phyloP scores from a whole-genome alignment of 1,284 basidiomycete species.

The Papiliotrema nemorosa region DNA sequence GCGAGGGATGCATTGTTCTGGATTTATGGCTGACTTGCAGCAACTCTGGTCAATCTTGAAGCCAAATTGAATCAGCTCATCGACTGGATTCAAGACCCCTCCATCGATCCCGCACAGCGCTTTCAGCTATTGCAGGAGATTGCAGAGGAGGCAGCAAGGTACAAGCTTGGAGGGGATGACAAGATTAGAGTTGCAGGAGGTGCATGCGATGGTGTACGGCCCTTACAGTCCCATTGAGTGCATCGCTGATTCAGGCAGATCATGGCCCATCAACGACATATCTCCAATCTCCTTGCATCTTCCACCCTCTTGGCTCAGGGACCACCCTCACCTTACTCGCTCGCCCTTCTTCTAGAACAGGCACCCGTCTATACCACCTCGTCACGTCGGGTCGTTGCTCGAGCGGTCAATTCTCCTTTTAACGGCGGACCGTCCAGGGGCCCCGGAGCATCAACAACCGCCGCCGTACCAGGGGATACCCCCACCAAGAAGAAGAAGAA shows the following conservation, averaged over 20 bases:
- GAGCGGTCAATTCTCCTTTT: slow-evolving; percentile 42
- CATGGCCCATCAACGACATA: slow-evolving; percentile 66
- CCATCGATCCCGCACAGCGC: slow-evolving; percentile 68
- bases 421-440: slow-evolving; percentile 8
- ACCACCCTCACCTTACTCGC: slow-evolving; percentile 52
- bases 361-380: slow-evolving; percentile 56
- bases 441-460: slow-evolving; percentile 4
- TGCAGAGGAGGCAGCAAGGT: slow-evolving; percentile 83
- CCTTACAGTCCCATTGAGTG: background rate
- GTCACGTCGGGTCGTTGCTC: slow-evolving; percentile 29
- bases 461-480: slow-evolving; percentile 18
- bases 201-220: slow-evolving; percentile 74
- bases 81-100: slow-evolving; percentile 66
- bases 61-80: slow-evolving; percentile 71
- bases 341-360: slow-evolving; percentile 61
- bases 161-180: slow-evolving; percentile 96
- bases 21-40: slow-evolving; percentile 24
- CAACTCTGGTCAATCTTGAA: slow-evolving; percentile 75
- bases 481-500: slow-evolving; percentile 45
- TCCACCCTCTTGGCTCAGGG: slow-evolving; percentile 52
- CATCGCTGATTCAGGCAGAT: slow-evolving; percentile 50
- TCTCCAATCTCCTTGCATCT: slow-evolving; percentile 49
- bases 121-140: slow-evolving; percentile 86
- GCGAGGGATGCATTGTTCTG: too few relatives aligned
- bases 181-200: slow-evolving; percentile 96